Base-by-base conservation (phyloP, 2,329 filamentous ascomycete species). In the Daldinia sp. region DNA sequence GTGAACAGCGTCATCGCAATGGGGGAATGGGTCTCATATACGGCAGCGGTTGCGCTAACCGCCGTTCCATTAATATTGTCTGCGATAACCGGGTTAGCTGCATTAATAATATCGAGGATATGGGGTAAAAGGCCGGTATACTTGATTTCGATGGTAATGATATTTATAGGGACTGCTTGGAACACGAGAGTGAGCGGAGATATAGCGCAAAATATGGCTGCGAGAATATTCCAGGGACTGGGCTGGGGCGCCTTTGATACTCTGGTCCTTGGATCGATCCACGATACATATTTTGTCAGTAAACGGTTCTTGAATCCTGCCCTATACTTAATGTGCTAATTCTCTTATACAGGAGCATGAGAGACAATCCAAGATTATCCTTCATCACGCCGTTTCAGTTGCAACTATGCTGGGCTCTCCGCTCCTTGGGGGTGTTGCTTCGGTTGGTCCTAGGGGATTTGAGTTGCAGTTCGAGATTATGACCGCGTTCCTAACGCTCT, bases 231-330 rank as follows among this genome's bases (percentile, higher is more conserved):
- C 37, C 86, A 89, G 73, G 87, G 86, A 0, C 62, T 89, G 0
- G 87, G 84, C n/a, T 88, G 87, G 85, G 87, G 87, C 5, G 83
- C 84, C 10, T 87, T 89, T 66, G 87, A 89, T 70, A 83, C 82
- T 4, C 76, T 89, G 42, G 79, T 87, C 33, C 77, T 85, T 35
- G 82, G 81, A 1, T 85, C 84, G 1, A 85, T 89, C 55, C 82
- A 86, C 53, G 87, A 89, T 70, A 85, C 85, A 1, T 89, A 83
- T 74, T 89, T 87, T 73, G 86, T 88, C 75, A 77, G 84, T 76
- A 9, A 2, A 26, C 4, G 6, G 3, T 10, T 42, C 18, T 1
- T 18, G 1, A 15, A 28, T n/a, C 39, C 30, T 9, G 18, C 1
- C 13, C n/a, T n/a, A 1, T 13, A 28, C 13, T 18, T 18, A n/a